phyloP scores from a whole-genome alignment of 2,329 filamentous ascomycete genomes.

The Cladobotryum protrusum region DNA sequence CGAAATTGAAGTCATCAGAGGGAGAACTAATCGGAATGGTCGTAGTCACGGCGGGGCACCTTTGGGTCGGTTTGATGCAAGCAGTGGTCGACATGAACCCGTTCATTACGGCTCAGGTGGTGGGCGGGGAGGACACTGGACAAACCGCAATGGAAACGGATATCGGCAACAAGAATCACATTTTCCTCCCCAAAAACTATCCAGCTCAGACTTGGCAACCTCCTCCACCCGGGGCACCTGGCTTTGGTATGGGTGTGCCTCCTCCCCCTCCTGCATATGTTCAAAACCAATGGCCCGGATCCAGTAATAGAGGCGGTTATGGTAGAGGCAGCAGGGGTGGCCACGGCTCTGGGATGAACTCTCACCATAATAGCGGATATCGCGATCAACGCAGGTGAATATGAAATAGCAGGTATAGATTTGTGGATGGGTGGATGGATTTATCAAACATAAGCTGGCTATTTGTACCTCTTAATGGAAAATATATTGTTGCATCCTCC shows the following conservation, averaged over 20 bases:
- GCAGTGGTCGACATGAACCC: conserved; percentile 18
- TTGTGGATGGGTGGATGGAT: too few species aligned
- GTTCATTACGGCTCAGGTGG: conserved; percentile 23
- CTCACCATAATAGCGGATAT: too few species aligned
- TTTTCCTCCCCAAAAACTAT: conserved; percentile 14
- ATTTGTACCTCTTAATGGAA: too few species aligned
- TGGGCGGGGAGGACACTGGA: neutral
- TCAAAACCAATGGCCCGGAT: neutral
- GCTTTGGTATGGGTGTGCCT: conserved; percentile 29
- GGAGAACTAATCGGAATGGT: conserved; percentile 51
- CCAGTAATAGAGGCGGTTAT: neutral
- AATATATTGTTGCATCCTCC: too few species aligned
- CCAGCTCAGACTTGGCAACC: conserved; percentile 16
- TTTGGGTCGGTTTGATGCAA: conserved; percentile 16
- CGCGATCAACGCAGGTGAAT: too few species aligned
- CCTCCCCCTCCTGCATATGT: conserved; percentile 23
- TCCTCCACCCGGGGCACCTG: conserved; percentile 27
- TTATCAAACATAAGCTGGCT: too few species aligned
- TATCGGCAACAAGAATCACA: conserved; percentile 17
- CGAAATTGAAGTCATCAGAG: conserved; percentile 68
- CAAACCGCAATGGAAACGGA: conserved; percentile 13
- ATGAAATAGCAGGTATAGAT: too few species aligned
- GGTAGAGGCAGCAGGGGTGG: neutral
- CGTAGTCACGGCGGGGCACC: conserved; percentile 23
- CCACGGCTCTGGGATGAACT: neutral